These are phyloP conservation scores for Meyerozyma elateridarum DNA, from an alignment of 1,139 yeast genomes.

Conservation along the genomic window DNA sequence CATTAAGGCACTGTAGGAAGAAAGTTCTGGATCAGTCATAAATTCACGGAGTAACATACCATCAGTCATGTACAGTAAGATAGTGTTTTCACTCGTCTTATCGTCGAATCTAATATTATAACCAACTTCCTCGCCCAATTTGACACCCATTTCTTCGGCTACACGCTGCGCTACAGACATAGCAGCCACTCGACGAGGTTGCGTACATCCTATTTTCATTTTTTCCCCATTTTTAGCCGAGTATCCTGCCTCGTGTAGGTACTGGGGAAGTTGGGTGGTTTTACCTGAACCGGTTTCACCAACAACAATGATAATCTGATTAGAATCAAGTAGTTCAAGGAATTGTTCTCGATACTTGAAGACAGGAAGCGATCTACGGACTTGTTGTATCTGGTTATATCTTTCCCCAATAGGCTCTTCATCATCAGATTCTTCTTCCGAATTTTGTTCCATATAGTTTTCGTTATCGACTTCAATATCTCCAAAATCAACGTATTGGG, in stretches of 20 bases:
- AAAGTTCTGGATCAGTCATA: constrained; percentile 65
- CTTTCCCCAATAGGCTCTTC: constrained; percentile 16
- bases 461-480: constrained; percentile 41
- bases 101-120: constrained; percentile 87
- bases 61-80: constrained; percentile 85
- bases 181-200: constrained; percentile 95
- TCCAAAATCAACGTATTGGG: constrained; percentile 66
- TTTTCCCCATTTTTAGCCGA: constrained; percentile 33
- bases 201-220: constrained; percentile 79
- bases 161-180: constrained; percentile 90
- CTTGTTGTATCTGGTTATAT: constrained; percentile 39
- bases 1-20: constrained; percentile 74
- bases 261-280: constrained; percentile 93
- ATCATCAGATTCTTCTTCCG: constrained; percentile 17
- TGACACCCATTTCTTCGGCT: constrained; percentile 75
- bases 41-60: constrained; percentile 91
- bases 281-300: constrained; percentile 99
- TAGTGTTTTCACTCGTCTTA: constrained; percentile 55
- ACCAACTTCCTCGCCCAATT: constrained; percentile 78
- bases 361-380: constrained; percentile 73
- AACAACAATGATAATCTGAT: constrained; percentile 81
- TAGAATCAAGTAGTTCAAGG: constrained; percentile 53
- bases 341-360: constrained; percentile 58
- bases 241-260: constrained; percentile 77
- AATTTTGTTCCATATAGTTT: constrained; percentile 7